phyloP scores from a whole-genome alignment of 2,329 filamentous ascomycete genomes.

The Cryphonectria nitschkei region DNA sequence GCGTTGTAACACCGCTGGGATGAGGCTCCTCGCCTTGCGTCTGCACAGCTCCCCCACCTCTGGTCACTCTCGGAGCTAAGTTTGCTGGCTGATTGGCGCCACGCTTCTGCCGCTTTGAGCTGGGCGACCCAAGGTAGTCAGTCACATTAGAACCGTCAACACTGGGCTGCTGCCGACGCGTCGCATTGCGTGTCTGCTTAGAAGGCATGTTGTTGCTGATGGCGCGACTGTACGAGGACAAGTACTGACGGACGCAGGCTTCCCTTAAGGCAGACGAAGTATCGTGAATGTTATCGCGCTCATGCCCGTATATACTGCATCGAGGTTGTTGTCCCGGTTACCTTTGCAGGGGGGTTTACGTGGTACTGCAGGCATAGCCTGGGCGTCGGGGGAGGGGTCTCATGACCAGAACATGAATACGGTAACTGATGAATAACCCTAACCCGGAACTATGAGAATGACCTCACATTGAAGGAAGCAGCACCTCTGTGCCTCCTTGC shows the following conservation, averaged over 20 bases:
- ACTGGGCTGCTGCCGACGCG: constrained; percentile 1
- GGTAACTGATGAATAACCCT: background rate
- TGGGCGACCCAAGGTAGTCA: constrained; percentile 17
- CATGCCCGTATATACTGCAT: background rate
- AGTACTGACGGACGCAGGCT: background rate
- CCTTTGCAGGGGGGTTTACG: too few species aligned
- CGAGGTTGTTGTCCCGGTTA: background rate
- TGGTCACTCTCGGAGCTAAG: background rate
- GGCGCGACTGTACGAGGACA: background rate
- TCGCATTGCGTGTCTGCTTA: constrained; percentile 8
- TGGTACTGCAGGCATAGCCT: too few species aligned
- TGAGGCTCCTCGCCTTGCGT: background rate
- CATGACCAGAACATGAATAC: background rate
- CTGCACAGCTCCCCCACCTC: constrained; percentile 3
- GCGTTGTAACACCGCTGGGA: background rate
- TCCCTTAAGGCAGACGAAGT: background rate
- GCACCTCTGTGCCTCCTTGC: background rate
- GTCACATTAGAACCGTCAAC: constrained; percentile 16
- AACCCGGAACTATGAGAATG: background rate
- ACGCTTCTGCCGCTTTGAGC: constrained; percentile 8
- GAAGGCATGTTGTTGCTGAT: constrained; percentile 16
- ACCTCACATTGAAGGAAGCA: background rate
- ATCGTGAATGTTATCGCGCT: background rate
- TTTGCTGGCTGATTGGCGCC: background rate
- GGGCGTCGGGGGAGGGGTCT: too few species aligned